Conservation (phyloP, 2,329 filamentous ascomycete species). For the Pezizomycotina sp. region DNA sequence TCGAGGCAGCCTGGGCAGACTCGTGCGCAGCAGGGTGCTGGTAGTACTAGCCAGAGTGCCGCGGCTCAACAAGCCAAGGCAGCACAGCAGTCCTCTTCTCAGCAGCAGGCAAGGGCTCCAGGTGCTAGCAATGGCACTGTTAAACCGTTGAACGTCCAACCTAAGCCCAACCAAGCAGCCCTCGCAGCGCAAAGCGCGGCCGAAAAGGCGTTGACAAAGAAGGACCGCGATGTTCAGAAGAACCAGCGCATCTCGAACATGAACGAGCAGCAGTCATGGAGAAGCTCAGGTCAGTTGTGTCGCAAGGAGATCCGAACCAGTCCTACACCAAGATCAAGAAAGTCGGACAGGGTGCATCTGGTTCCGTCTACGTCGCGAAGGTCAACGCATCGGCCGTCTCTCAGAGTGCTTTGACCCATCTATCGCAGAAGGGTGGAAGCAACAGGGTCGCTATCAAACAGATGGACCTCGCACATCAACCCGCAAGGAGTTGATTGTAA, state of each 20-base stretch:
- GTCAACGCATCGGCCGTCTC: slow-evolving; percentile 80
- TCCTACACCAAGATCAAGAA: slow-evolving; percentile 99
- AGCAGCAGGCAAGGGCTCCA: slow-evolving; percentile 14
- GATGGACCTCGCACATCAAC: slow-evolving; percentile 96
- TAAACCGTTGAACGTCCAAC: slow-evolving; percentile 62
- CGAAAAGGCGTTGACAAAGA: slow-evolving; percentile 73
- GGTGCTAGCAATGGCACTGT: slow-evolving; percentile 32
- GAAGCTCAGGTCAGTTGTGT: slow-evolving; percentile 82
- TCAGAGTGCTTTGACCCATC: slow-evolving; percentile 57
- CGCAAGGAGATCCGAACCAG: slow-evolving; percentile 81
- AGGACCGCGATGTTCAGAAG: slow-evolving; percentile 70
- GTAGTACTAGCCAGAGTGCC: slow-evolving; percentile 15
- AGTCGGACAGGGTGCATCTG: slow-evolving; percentile 94
- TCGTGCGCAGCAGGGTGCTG: slow-evolving; percentile 36
- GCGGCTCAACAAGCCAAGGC: slow-evolving; percentile 35
- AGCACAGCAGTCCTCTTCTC: slow-evolving; percentile 38
- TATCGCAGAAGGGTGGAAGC: slow-evolving; percentile 52
- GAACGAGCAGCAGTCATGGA: slow-evolving; percentile 97
- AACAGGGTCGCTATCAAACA: slow-evolving; percentile 97
- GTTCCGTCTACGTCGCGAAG: slow-evolving; percentile 93
- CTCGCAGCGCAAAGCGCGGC: slow-evolving; percentile 47
- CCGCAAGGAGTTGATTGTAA: slow-evolving; percentile 96
- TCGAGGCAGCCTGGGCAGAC: slow-evolving; percentile 17
- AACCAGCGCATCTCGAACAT: slow-evolving; percentile 77
- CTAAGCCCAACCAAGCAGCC: slow-evolving; percentile 43